phyloP scores from a whole-genome alignment of 179 eudicot genomes.

The Nepenthes alata region DNA sequence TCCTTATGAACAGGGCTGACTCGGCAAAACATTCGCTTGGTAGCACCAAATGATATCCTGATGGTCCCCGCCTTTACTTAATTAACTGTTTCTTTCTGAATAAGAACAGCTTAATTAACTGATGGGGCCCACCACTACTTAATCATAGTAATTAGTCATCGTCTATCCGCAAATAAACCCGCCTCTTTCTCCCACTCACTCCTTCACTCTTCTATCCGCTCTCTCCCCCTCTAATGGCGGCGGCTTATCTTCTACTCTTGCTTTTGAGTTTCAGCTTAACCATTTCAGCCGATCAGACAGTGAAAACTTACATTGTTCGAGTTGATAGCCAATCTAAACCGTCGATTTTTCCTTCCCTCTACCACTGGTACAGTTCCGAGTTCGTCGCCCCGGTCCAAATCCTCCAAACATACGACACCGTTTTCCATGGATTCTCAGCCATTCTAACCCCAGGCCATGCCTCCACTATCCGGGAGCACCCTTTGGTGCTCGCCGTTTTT shows the following conservation, averaged over 20 bases:
- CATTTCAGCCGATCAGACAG: slow-evolving; percentile 11
- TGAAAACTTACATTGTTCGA: slow-evolving; percentile 54
- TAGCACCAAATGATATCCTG: too few species aligned
- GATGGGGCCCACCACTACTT: too few species aligned
- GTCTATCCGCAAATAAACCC: not conserved
- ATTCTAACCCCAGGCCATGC: slow-evolving; percentile 37
- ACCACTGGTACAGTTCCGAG: slow-evolving; percentile 73
- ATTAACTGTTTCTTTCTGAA: too few species aligned
- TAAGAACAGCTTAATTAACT: too few species aligned
- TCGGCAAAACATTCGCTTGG: too few species aligned
- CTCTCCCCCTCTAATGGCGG: slow-evolving; percentile 31
- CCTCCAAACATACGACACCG: slow-evolving; percentile 75
- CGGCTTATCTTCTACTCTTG: slow-evolving; percentile 13
- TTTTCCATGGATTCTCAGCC: slow-evolving; percentile 87
- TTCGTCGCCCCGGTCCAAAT: slow-evolving; percentile 33
- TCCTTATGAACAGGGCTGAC: too few species aligned
- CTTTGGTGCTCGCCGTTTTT: slow-evolving; percentile 57
- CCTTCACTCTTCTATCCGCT: slow-evolving; percentile 9
- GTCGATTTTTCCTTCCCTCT: slow-evolving; percentile 61
- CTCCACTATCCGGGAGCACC: slow-evolving; percentile 30
- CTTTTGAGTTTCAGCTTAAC: slow-evolving; percentile 8
- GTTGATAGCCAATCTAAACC: slow-evolving; percentile 50
- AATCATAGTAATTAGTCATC: not conserved
- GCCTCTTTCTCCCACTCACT: not conserved
- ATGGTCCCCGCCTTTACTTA: too few species aligned